phyloP scores from a whole-genome alignment of 1,284 basidiomycete species.

The Porphyrellus sp. region DNA sequence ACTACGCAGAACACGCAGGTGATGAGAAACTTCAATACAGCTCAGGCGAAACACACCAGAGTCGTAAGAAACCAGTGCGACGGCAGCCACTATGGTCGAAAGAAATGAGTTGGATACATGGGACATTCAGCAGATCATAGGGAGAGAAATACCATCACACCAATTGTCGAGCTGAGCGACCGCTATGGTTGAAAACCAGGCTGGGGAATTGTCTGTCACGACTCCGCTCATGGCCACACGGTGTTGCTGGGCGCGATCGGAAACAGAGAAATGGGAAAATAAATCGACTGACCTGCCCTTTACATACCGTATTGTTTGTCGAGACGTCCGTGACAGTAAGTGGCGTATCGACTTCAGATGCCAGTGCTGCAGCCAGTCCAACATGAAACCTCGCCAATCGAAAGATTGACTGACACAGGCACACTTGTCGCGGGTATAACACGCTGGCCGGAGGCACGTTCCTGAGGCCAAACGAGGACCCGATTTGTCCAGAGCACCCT shows the following conservation, averaged over 20 bases:
- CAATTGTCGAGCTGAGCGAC: slow-evolving; percentile 18
- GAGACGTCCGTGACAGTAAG: no score
- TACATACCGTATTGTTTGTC: background rate
- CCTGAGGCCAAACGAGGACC: no score
- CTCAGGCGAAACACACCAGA: slow-evolving; percentile 1
- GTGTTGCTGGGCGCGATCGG: background rate
- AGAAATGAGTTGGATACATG: background rate
- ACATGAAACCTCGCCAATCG: no score
- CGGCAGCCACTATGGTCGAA: slow-evolving; percentile 12
- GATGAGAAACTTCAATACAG: background rate
- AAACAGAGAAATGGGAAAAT: background rate
- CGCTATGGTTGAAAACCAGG: slow-evolving; percentile 8
- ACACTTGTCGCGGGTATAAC: no score
- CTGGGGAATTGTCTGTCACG: slow-evolving; percentile 12
- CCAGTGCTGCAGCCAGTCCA: no score
- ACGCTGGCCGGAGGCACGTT: no score
- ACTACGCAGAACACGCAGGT: background rate
- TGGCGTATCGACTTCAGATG: background rate
- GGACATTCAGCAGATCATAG: background rate
- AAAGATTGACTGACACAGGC: no score
- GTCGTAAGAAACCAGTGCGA: slow-evolving; percentile 20
- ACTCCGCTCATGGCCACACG: slow-evolving; percentile 11
- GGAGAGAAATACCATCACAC: slow-evolving; percentile 12
- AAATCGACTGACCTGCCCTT: background rate
- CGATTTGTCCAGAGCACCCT: no score